A percentile compares a stretch with the other conserved stretches of the same genome.
Evolutionary conservation across 208 protist species (phyloP).

Genomic region (Phytomonas sp.): DNA sequence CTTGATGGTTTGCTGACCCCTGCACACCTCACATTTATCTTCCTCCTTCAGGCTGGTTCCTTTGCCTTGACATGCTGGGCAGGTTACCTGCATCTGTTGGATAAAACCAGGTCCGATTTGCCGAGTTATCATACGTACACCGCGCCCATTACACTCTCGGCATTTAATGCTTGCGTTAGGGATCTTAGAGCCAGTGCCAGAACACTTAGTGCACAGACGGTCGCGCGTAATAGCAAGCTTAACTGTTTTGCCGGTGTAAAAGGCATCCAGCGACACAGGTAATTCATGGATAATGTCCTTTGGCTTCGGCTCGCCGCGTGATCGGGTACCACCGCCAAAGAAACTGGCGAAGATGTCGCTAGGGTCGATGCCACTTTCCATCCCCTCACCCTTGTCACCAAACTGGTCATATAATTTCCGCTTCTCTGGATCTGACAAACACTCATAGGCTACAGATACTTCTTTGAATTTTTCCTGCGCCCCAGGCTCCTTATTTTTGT

Average conservation of each 20-base stretch:
- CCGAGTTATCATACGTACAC: conserved; percentile 89
- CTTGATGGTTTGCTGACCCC: conserved; percentile 91
- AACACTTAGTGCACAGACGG: conserved; percentile 84
- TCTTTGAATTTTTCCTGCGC: conserved; percentile 91
- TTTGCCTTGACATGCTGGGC: conserved; percentile 90
- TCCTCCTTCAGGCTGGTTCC: conserved; percentile 88
- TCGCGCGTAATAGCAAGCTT: conserved; percentile 93
- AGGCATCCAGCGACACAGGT: conserved; percentile 92
- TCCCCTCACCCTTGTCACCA: conserved; percentile 95
- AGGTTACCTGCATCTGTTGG: conserved; percentile 94
- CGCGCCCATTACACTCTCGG: conserved; percentile 89
- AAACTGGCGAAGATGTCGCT: conserved; percentile 88
- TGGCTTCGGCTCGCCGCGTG: conserved; percentile 89
- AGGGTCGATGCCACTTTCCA: conserved; percentile 84
- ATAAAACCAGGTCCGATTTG: conserved; percentile 96
- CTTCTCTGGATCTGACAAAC: conserved; percentile 95
- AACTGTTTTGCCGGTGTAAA: conserved; percentile 96
- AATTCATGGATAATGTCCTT: conserved; percentile 94
- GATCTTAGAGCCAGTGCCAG: conserved; percentile 74
- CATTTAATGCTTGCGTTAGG: conserved; percentile 78
- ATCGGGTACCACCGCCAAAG: conserved; percentile 81
- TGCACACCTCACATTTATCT: conserved; percentile 93
- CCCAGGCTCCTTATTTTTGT: conserved; percentile 86
- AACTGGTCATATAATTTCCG: conserved; percentile 96
- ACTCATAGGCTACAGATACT: conserved; percentile 96